A percentile compares a stretch with the other conserved stretches of the same genome.
Evolutionary conservation across 2,329 filamentous ascomycete genomes (phyloP).

Genomic region (Colletotrichum horii): DNA sequence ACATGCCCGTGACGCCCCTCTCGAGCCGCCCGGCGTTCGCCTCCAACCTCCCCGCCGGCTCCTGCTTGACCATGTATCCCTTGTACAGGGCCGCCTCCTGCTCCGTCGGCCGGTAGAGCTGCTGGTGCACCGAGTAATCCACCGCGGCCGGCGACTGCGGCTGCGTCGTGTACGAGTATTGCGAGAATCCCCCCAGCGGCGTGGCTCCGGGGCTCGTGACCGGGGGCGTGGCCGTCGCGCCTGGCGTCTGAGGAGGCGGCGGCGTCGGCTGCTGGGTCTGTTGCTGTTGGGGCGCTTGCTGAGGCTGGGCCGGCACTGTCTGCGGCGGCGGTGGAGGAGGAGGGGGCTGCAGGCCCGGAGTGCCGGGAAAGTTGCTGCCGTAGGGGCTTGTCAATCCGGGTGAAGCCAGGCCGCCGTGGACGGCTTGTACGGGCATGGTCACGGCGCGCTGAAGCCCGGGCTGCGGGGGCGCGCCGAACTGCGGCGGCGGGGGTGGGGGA

Average conservation of each 20-base stretch:
- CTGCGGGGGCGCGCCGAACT: slow-evolving; percentile 45
- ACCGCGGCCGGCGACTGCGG: slow-evolving; percentile 23
- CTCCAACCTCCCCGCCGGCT: slow-evolving; percentile 61
- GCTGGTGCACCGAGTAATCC: slow-evolving; percentile 69
- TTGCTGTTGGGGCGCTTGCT: slow-evolving; percentile 25
- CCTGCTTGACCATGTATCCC: slow-evolving; percentile 47
- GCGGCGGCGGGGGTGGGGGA: slow-evolving; percentile 38
- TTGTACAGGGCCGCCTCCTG: slow-evolving; percentile 55
- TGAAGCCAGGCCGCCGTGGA: slow-evolving; percentile 39
- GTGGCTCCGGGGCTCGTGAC: slow-evolving; percentile 40
- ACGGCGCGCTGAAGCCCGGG: slow-evolving; percentile 51
- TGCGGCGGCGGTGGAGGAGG: slow-evolving; percentile 31
- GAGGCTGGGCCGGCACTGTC: slow-evolving; percentile 10
- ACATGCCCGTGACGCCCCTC: slow-evolving; percentile 71
- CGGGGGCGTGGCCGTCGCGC: slow-evolving; percentile 35
- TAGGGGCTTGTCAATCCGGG: slow-evolving; percentile 49
- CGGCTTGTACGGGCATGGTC: slow-evolving; percentile 49
- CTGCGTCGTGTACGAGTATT: slow-evolving; percentile 49
- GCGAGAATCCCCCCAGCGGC: slow-evolving; percentile 61
- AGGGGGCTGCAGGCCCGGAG: slow-evolving; percentile 47
- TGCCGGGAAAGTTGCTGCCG: slow-evolving; percentile 48
- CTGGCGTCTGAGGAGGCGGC: slow-evolving; percentile 27
- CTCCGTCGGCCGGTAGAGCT: slow-evolving; percentile 73
- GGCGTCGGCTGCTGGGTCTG: slow-evolving; percentile 31
- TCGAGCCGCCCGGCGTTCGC: slow-evolving; percentile 71